Evolutionary conservation across 257 asterid genomes (phyloP).

Genomic region (Lantana camara): DNA sequence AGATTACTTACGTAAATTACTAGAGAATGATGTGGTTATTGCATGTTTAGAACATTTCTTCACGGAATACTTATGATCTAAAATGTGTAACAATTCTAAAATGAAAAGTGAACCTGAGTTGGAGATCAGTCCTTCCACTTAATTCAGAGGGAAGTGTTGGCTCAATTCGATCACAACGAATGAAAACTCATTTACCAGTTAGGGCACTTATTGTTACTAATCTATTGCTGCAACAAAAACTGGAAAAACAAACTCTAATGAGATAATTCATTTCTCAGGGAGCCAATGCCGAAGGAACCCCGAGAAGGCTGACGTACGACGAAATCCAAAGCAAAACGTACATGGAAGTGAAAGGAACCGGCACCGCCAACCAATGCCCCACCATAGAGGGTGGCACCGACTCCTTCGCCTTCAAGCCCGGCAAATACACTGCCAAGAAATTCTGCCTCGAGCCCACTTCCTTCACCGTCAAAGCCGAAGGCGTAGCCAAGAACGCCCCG

Average conservation of each 20-base stretch:
- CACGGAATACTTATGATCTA: neutral
- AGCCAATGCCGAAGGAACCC: slow-evolving; percentile 75
- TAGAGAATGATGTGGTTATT: neutral
- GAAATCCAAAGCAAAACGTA: slow-evolving; percentile 84
- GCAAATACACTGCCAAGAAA: slow-evolving; percentile 72
- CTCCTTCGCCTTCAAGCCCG: slow-evolving; percentile 60
- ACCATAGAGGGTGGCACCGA: slow-evolving; percentile 68
- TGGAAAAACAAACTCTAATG: slow-evolving; percentile 22
- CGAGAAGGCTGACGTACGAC: slow-evolving; percentile 68
- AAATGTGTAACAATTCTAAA: neutral
- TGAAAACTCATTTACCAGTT: no score
- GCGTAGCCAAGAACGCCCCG: slow-evolving; percentile 58
- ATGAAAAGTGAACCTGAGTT: neutral
- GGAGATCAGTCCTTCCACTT: neutral
- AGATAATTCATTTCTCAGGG: slow-evolving; percentile 59
- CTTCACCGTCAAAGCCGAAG: slow-evolving; percentile 79
- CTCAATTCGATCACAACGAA: no score
- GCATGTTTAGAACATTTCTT: neutral
- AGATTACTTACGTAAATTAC: neutral
- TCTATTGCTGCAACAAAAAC: no score
- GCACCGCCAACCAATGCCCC: slow-evolving; percentile 89
- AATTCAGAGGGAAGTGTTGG: no score
- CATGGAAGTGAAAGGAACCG: slow-evolving; percentile 78
- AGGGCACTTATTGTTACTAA: no score
- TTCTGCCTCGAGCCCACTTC: slow-evolving; percentile 82